Evolutionary conservation across 495 filamentous ascomycete species (phyloP), one percentile per base, ranked within the genome.

Genomic region (Tuber calosporum): DNA sequence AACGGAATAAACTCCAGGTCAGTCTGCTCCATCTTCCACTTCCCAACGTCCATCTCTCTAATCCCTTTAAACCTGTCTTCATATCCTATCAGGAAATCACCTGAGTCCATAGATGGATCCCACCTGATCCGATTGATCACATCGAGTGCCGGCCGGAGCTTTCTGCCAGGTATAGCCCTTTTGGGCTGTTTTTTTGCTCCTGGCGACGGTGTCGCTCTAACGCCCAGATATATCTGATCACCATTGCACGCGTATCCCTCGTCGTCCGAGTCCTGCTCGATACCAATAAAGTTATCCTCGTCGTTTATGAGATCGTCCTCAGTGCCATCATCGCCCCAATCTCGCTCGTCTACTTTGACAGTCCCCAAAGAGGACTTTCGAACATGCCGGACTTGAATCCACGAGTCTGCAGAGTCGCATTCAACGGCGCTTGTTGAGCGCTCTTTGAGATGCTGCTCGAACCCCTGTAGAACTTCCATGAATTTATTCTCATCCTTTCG

Each of bases 1-100:
- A 90, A 87, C 11, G 92, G 92, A 75, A 94, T 94, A 79, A 93
- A 94, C 74, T 94, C 92, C 77, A 94, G 90, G 75, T 94, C 89
- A 38, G 91, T 94, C 66, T 88, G 85, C 73, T 94, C 92, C 30
- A 83, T 87, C 83, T 90, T 91, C 91, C 92, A 94, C 41, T 84
- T 83, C 67, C 86, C 86, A 13, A 93, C 82, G 8, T 83, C 79
- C 70, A 88, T 87, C 82, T 94, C 91, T 77, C 87, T 84, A 15
- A 84, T 83, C 0, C 91, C 91, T 13, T 86, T 75, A 72, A 93
- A 93, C 19, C 92, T 86, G 78, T 95, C 92, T 71, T 90, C 86
- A 75, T 94, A 94, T 0, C 89, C 92, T 66, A 94, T 86, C 9
- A 92, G 76, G 79, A 88, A 93, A 69, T 93, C 86, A n/a, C 80